These are phyloP conservation scores for Skeletonema grethae DNA, from an alignment of 108 stramenopile species.

Conservation along the genomic window DNA sequence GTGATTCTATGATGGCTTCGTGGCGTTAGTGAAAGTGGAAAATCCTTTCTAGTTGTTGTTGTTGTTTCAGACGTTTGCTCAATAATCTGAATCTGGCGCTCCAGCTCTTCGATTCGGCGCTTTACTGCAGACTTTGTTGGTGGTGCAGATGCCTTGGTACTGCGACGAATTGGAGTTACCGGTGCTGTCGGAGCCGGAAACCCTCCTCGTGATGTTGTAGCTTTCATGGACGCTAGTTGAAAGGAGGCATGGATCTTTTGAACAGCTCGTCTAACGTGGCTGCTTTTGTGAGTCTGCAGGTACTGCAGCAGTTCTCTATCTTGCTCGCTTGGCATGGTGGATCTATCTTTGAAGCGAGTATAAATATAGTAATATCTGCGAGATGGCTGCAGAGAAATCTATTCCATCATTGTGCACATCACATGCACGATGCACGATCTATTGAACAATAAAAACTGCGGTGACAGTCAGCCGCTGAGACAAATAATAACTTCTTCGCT, in stretches of 20 bases:
- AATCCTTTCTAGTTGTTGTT: not conserved
- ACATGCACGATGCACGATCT: not conserved
- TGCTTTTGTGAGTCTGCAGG: not conserved
- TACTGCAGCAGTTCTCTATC: not conserved
- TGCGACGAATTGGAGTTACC: not conserved
- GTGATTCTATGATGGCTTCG: not conserved
- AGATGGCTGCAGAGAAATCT: too few species aligned
- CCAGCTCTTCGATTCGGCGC: not conserved
- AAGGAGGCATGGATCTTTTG: not conserved
- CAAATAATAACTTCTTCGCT: too few species aligned
- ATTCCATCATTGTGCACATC: not conserved
- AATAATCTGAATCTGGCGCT: not conserved
- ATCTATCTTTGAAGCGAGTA: not conserved
- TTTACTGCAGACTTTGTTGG: not conserved
- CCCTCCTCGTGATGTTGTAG: not conserved
- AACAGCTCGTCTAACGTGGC: not conserved
- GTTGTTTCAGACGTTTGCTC: conserved; percentile 2
- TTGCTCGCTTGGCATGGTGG: not conserved
- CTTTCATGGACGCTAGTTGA: not conserved
- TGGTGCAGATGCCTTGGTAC: not conserved
- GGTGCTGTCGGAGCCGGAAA: not conserved
- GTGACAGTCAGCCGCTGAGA: too few species aligned
- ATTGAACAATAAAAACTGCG: too few species aligned
- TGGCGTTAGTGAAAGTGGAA: not conserved
- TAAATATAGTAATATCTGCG: too few species aligned